Base-by-base conservation (phyloP, 2,329 filamentous ascomycete genomes). In the Rutstroemia sp. region DNA sequence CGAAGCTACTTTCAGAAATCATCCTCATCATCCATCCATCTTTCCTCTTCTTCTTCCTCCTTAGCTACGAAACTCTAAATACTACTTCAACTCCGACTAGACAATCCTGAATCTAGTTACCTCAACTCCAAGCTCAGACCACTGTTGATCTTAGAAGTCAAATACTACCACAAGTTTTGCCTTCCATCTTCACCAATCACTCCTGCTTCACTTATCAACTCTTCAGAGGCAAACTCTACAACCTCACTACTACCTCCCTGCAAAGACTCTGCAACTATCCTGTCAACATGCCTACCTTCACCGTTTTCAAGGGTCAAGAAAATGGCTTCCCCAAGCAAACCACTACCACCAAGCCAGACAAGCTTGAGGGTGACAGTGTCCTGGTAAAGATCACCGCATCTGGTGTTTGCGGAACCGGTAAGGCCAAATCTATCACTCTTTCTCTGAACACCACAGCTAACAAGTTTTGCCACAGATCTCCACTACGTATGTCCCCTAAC, bases 361-460 rank as follows among this genome's bases (percentile, higher is more conserved):
- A 53, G 44, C 53, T 59, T 16, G 34, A 48, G 16, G 53, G 49
- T 37, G 58, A 59, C 45, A 49, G 51, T n/a, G 57, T 60, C 8
- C 49, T 57, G 16, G 45, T 60, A 27, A 58, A 57, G 27, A 42
- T 60, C 12, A 60, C 58, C 30, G 53, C 52, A 38, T 59, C 57
- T 8, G 57, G 58, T 38, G 17, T 60, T 17, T 60, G 58, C 23
- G 58, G 58, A 52, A 60, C 58, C 27, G 55, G 41, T 48, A 30
- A 34, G 34, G 23, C 17, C 17, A 10, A 34, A 12, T 1, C 14
- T 14, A 12, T 9, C 9, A 34, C 9, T 12, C 1, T 34, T 12
- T 34, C 12, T 5, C 30, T 4, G 30, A 34, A 34, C 9, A 17
- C 16, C 19, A 14, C 21, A 27, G 46, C 27, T 49, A 49, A 49